phyloP scores from a whole-genome alignment of 2,329 filamentous ascomycete species.

The Aureobasidium namibiae region DNA sequence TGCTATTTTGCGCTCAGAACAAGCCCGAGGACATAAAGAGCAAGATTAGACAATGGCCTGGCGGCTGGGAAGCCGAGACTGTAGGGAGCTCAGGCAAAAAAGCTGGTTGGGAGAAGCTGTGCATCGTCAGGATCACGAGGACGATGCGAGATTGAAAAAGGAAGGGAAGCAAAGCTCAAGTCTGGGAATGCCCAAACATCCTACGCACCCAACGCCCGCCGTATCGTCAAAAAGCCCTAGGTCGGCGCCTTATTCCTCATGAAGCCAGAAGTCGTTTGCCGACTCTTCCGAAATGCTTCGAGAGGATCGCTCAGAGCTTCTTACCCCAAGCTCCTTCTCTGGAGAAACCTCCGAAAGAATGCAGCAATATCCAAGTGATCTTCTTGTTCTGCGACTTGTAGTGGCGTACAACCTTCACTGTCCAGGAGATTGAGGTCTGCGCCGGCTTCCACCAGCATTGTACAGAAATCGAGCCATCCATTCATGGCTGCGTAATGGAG shows the following conservation, averaged over 20 bases:
- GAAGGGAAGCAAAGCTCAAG: too few species aligned
- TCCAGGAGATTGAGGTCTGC: background rate
- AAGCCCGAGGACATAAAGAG: slow-evolving; percentile 66
- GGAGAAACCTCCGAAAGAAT: too few species aligned
- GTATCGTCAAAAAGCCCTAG: too few species aligned
- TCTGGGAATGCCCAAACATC: too few species aligned
- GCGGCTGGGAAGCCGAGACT: slow-evolving; percentile 63
- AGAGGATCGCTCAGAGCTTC: too few species aligned
- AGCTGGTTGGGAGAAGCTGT: slow-evolving; percentile 90
- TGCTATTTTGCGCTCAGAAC: slow-evolving; percentile 87
- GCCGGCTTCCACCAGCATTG: background rate
- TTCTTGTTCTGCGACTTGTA: background rate
- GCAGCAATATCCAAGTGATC: background rate
- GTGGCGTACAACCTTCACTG: background rate
- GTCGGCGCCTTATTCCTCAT: too few species aligned
- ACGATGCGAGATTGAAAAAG: background rate
- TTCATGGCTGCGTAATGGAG: background rate
- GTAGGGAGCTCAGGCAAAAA: slow-evolving; percentile 77
- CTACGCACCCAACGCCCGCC: too few species aligned
- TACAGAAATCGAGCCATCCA: background rate
- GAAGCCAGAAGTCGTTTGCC: too few species aligned
- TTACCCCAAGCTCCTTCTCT: too few species aligned
- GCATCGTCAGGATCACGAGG: slow-evolving; percentile 63
- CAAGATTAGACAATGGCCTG: slow-evolving; percentile 50
- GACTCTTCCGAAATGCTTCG: too few species aligned